phyloP scores from a whole-genome alignment of 1,284 basidiomycete species.

The Volvariella volvacea region DNA sequence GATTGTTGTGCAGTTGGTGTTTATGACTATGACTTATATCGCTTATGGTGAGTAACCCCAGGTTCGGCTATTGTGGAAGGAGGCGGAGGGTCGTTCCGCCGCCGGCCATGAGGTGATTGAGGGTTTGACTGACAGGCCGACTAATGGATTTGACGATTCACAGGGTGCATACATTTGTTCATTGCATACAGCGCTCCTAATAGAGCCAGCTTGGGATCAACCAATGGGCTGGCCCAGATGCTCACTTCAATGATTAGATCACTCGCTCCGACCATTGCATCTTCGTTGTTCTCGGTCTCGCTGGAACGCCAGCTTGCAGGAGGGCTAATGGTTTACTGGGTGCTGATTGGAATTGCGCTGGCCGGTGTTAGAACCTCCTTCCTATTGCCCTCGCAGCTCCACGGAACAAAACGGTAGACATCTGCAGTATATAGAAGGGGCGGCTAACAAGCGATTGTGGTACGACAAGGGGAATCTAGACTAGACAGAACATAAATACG shows the following conservation, averaged over 20 bases:
- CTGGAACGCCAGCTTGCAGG: constrained; percentile 19
- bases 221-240: background rate
- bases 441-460: background rate
- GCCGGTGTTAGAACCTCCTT: constrained; percentile 16
- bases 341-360: constrained; percentile 20
- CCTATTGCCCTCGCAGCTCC: constrained; percentile 13
- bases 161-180: background rate
- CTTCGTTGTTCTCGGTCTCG: constrained; percentile 28
- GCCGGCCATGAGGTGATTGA: too few relatives aligned
- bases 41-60: constrained; percentile 1
- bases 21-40: background rate
- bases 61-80: background rate
- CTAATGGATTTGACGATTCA: background rate
- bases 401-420: background rate
- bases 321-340: constrained; percentile 25
- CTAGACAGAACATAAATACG: too few relatives aligned
- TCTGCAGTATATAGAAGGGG: background rate
- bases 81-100: too few relatives aligned
- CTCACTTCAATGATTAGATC: too few relatives aligned
- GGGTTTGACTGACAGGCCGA: too few relatives aligned
- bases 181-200: background rate
- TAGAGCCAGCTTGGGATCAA: background rate
- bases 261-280: constrained; percentile 37
- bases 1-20: constrained; percentile 22
- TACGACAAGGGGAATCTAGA: too few relatives aligned